Evolutionary conservation across 805 yeast genomes (phyloP).

Genomic region (Metschnikowia baotianmanensis): DNA sequence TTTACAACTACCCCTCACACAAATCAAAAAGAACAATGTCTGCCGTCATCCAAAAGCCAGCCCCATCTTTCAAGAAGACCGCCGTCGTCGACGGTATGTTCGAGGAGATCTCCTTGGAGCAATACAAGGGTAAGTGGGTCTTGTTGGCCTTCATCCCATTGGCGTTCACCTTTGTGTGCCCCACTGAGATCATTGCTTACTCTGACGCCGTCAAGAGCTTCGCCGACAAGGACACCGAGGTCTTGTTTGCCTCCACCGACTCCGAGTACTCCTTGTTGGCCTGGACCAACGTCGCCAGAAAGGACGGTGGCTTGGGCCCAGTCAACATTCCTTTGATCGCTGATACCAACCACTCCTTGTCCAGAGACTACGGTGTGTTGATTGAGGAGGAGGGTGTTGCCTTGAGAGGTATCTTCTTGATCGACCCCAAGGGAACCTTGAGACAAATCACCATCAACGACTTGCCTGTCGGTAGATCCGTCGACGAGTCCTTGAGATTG

Average conservation of each 20-base stretch:
- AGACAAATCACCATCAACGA: slow-evolving; percentile 99
- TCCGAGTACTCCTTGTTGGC: slow-evolving; percentile 97
- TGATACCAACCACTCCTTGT: slow-evolving; percentile 93
- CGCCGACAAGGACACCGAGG: slow-evolving; percentile 80
- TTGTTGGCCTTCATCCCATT: slow-evolving; percentile 94
- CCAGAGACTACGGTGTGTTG: slow-evolving; percentile 96
- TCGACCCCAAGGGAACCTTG: slow-evolving; percentile 91
- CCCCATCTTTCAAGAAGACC: slow-evolving; percentile 93
- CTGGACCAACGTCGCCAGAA: slow-evolving; percentile 95
- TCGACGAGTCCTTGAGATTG: slow-evolving; percentile 95
- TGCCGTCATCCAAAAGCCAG: slow-evolving; percentile 90
- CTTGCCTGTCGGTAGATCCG: slow-evolving; percentile 98
- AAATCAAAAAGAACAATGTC: slow-evolving; percentile 52
- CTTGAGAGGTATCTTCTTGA: slow-evolving; percentile 96
- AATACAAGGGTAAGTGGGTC: slow-evolving; percentile 98
- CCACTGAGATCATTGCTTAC: slow-evolving; percentile 98
- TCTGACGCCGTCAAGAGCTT: slow-evolving; percentile 92
- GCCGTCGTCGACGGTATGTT: slow-evolving; percentile 97
- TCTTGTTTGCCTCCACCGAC: slow-evolving; percentile 96
- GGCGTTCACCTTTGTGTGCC: slow-evolving; percentile 99
- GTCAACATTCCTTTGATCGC: slow-evolving; percentile 92
- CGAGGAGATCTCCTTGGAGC: slow-evolving; percentile 92
- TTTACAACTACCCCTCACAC: background rate
- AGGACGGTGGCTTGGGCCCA: slow-evolving; percentile 98
- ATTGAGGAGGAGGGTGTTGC: slow-evolving; percentile 96